phyloP scores from a whole-genome alignment of 164 flowering plant species.

The Umbilicus rupestris region DNA sequence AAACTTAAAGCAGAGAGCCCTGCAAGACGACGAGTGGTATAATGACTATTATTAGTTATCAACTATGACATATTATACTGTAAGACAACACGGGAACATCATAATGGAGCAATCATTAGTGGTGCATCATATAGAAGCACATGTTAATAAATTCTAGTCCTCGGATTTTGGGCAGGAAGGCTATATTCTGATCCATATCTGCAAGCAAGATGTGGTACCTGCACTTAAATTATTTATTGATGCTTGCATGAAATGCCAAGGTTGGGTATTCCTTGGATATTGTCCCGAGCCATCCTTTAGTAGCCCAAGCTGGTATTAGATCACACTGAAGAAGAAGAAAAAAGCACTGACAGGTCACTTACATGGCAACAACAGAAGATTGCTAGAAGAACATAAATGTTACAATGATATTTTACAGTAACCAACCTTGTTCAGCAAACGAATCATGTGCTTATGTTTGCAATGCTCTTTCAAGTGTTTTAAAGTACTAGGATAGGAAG shows the following conservation, averaged over 20 bases:
- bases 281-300: slow-evolving; percentile 88
- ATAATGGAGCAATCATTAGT: too few relatives aligned
- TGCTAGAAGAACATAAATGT: background rate
- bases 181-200: slow-evolving; percentile 17
- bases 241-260: slow-evolving; percentile 94
- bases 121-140: too few relatives aligned
- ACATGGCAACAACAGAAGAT: background rate
- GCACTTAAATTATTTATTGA: slow-evolving; percentile 93
- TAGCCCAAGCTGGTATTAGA: slow-evolving; percentile 93
- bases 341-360: background rate
- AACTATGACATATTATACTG: background rate
- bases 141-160: too few relatives aligned
- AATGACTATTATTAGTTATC: background rate
- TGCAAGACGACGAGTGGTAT: slow-evolving; percentile 12
- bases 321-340: slow-evolving; percentile 57
- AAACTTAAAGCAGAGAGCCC: slow-evolving; percentile 88
- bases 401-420: background rate
- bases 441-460: slow-evolving; percentile 82
- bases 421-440: slow-evolving; percentile 76
- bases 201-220: slow-evolving; percentile 46
- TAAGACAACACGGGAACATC: too few relatives aligned
- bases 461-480: slow-evolving; percentile 86
- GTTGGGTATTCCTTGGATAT: slow-evolving; percentile 88
- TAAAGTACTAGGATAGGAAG: slow-evolving; percentile 32
- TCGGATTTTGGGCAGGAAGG: too few relatives aligned